A percentile compares a stretch with the other conserved stretches of the same genome.
Evolutionary conservation across 2,329 filamentous ascomycete genomes (phyloP).

Genomic region (Dactylellina leptospora): DNA sequence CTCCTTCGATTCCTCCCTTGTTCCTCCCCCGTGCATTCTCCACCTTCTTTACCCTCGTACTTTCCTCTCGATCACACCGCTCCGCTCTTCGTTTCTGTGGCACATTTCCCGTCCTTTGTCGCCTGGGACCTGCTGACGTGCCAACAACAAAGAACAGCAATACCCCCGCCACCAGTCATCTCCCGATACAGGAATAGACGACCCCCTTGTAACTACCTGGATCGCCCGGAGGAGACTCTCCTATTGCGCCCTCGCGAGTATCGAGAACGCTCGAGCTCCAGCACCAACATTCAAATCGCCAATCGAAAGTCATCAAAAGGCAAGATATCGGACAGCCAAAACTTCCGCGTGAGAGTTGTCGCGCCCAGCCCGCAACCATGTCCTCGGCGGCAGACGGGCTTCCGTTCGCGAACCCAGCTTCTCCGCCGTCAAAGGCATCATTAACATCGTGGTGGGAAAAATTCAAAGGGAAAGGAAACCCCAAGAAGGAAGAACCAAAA

Average conservation of each 20-base stretch:
- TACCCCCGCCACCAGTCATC: constrained; percentile 25
- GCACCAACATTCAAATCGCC: too few relatives aligned
- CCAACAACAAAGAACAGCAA: constrained; percentile 58
- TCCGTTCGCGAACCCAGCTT: constrained; percentile 64
- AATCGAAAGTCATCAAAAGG: not conserved
- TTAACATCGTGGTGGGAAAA: constrained; percentile 97
- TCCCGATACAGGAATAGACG: constrained; percentile 9
- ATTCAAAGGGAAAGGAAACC: constrained; percentile 74
- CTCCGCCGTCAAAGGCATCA: constrained; percentile 84
- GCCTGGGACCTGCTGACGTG: constrained; percentile 56
- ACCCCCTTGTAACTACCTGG: constrained; percentile 19
- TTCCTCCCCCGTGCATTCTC: not conserved
- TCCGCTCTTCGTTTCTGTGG: not conserved
- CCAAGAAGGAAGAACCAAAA: constrained; percentile 68
- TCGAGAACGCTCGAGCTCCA: too few relatives aligned
- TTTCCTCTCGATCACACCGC: constrained; percentile 10
- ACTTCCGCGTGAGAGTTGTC: constrained; percentile 20
- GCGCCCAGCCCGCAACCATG: constrained; percentile 30
- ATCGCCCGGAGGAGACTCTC: not conserved
- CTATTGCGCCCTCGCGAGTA: not conserved
- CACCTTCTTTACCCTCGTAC: not conserved
- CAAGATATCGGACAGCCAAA: not conserved
- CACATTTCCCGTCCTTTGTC: not conserved
- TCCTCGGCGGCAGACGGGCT: constrained; percentile 46
- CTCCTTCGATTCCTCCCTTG: not conserved